A percentile compares a stretch with the other conserved stretches of the same genome.
These are phyloP conservation scores for Fusarium sp. DNA, from an alignment of 2,329 filamentous ascomycete species.

Conservation along the genomic window DNA sequence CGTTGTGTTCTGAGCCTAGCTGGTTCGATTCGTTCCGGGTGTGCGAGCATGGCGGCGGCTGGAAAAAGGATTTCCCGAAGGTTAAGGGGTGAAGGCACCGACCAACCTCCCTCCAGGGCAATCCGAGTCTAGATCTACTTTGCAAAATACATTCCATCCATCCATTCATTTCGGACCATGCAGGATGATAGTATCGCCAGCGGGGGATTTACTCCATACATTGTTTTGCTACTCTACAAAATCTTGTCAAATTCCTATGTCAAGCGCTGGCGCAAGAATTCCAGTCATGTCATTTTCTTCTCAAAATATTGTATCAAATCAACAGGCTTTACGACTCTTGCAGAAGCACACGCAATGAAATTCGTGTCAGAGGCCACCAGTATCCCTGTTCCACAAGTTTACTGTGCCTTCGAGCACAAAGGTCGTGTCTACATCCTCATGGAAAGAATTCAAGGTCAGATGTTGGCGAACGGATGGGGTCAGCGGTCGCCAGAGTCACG, in stretches of 20 bases:
- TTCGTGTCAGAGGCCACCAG: slow-evolving; percentile 27
- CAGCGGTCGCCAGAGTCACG: slow-evolving; percentile 7
- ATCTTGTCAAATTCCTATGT: not conserved
- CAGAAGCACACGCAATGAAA: slow-evolving; percentile 28
- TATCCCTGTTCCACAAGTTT: slow-evolving; percentile 20
- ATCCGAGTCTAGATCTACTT: no score
- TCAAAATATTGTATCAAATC: slow-evolving; percentile 9
- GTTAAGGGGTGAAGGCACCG: no score
- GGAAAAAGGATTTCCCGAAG: no score
- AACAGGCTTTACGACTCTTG: not conserved
- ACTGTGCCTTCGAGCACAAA: slow-evolving; percentile 10
- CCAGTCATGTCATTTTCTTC: not conserved
- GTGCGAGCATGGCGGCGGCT: no score
- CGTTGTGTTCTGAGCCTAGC: no score
- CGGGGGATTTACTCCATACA: not conserved
- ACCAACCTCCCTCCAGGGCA: no score
- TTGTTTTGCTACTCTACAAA: not conserved
- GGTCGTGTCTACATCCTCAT: slow-evolving; percentile 3
- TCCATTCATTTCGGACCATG: not conserved
- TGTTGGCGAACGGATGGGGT: not conserved
- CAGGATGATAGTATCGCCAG: not conserved
- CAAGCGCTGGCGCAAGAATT: not conserved
- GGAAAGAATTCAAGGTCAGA: not conserved
- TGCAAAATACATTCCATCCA: not conserved
- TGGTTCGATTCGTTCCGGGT: no score